Evolutionary conservation across 106 monocot species (phyloP), one percentile per base, ranked within the genome.

Genomic region (Dendrobium catenatum): DNA sequence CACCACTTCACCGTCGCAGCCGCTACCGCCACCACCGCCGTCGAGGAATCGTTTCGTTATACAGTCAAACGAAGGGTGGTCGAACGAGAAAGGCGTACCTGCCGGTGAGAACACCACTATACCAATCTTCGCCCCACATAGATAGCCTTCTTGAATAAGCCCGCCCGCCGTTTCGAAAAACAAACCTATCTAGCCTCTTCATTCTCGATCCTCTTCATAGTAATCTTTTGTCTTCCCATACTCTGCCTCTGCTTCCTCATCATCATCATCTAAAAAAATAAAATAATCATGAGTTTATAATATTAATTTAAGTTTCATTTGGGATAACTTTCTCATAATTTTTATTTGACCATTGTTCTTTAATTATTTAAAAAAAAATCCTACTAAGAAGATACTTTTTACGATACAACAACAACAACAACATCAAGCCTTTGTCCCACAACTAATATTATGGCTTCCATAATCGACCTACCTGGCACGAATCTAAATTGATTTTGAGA

Each of bases 171-270:
- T 54, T 81, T 81, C 19, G 31, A 72, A 72, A 81, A 81, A 49
- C 81, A 81, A 2, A 81, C 81, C 29, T 75, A 75, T 24, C 81
- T 41, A 6, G 81, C 81, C 40, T 81, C 81, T 58, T 81, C 81
- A 15, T 42, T 43, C 24, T 51, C 81, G 6, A 81, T 81, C 37
- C 33, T 81, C 56, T 81, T 26, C 49, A 81, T 81, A 5, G 55
- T 75, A 0, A 81, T 81, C 75, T 81, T 81, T 27, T 81, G 51
- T 11, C 75, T 46, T 0, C 81, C 81, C 37, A 64, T 79, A 33
- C 79, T 79, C 66, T 61, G 79, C 66, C 66, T 79, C 79, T 66
- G 66, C 26, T 40, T n/a, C 42, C 66, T 66, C 44, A 19, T 19
- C 73, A 73, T 73, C 42, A 73, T 73, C 42, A 43, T 73, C 27